These are phyloP conservation scores for Mallotus japonicus DNA, from an alignment of 441 rosid species.

Conservation along the genomic window DNA sequence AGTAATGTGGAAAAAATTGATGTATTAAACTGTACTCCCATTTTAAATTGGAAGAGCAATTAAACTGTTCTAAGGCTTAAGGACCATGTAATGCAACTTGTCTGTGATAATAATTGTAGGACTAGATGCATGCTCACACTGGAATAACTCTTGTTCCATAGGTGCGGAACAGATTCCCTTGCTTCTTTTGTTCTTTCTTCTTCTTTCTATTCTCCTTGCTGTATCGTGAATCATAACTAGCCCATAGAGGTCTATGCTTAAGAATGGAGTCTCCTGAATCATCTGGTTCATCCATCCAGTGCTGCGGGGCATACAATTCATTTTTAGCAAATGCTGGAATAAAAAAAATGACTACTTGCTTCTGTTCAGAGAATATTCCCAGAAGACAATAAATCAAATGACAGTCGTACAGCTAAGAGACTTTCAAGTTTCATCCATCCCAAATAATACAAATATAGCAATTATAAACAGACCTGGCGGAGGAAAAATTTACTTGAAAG, in stretches of 20 bases:
- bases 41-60: background rate
- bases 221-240: slow-evolving; percentile 49
- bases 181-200: slow-evolving; percentile 50
- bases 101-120: slow-evolving; percentile 15
- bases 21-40: background rate
- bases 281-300: slow-evolving; percentile 80
- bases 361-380: background rate
- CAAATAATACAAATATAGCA: background rate
- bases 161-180: slow-evolving; percentile 75
- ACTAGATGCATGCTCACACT: slow-evolving; percentile 57
- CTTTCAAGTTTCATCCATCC: background rate
- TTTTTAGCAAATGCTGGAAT: slow-evolving; percentile 16
- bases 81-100: slow-evolving; percentile 13
- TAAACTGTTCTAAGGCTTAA: background rate
- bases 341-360: slow-evolving; percentile 1
- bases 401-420: slow-evolving; percentile 1
- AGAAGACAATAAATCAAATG: background rate
- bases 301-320: slow-evolving; percentile 41
- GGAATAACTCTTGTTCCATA: slow-evolving; percentile 98
- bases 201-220: slow-evolving; percentile 56
- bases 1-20: background rate
- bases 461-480: slow-evolving; percentile 65
- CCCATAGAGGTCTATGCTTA: slow-evolving; percentile 96
- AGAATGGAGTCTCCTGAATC: slow-evolving; percentile 72
- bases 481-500: slow-evolving; percentile 87